phyloP scores from a whole-genome alignment of 495 filamentous ascomycete species.

The Amphirosellinia nigrospora region DNA sequence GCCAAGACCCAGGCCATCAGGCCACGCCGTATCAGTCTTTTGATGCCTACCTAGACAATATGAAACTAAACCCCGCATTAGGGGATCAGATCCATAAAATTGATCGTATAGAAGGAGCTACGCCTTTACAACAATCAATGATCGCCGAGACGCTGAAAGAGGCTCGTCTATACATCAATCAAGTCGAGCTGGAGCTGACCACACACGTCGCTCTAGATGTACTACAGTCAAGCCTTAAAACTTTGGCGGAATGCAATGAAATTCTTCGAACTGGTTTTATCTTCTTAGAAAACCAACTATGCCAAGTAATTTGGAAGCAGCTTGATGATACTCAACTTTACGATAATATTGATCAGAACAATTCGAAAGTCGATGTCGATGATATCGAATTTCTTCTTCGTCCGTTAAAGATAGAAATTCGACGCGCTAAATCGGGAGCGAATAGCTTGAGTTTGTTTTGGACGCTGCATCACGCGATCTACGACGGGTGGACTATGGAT shows the following conservation, averaged over 20 bases:
- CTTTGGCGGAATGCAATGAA: conserved; percentile 61
- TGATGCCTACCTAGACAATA: conserved; percentile 11
- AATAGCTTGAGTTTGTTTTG: conserved; percentile 31
- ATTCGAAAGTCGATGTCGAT: conserved; percentile 2
- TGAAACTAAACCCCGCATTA: conserved; percentile 33
- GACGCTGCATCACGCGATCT: conserved; percentile 73
- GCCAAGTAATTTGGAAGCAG: conserved; percentile 65
- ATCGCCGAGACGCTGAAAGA: conserved; percentile 67
- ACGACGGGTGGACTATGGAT: conserved; percentile 87
- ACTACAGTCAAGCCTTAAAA: conserved; percentile 23
- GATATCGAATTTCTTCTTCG: conserved; percentile 55
- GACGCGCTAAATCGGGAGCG: neutral
- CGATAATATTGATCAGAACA: conserved; percentile 40
- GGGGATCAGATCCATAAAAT: conserved; percentile 42
- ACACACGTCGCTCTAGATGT: conserved; percentile 19
- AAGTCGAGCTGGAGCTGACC: conserved; percentile 65
- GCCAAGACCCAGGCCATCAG: neutral
- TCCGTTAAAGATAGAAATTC: conserved; percentile 64
- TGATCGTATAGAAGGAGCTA: conserved; percentile 64
- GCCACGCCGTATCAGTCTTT: neutral
- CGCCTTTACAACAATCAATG: conserved; percentile 78
- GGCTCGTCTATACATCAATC: conserved; percentile 71
- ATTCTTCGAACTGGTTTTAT: conserved; percentile 75
- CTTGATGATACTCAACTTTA: conserved; percentile 52
- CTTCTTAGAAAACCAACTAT: conserved; percentile 56